Percentiles rank a stretch among this genome's conserved stretches.
These are phyloP conservation scores for Arabidopsis arenosa DNA, from an alignment of 345 rosid genomes.

Conservation along the genomic window DNA sequence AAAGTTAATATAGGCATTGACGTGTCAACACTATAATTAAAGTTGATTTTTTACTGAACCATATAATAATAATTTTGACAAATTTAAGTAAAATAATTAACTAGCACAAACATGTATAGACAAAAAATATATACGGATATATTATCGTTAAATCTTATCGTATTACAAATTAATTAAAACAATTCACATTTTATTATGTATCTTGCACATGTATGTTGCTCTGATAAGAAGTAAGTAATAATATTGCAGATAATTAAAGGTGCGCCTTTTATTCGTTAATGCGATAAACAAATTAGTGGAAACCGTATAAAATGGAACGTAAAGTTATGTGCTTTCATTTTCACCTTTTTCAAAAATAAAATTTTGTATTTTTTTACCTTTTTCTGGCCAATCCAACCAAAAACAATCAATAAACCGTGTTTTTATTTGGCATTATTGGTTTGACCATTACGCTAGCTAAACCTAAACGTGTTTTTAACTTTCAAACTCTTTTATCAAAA, in stretches of 20 bases:
- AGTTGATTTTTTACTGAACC: not conserved
- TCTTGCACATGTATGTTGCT: not conserved
- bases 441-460: conserved; percentile 20
- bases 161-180: too few relatives aligned
- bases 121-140: too few relatives aligned
- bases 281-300: not conserved
- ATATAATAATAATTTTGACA: not conserved
- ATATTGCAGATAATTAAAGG: conserved; percentile 11
- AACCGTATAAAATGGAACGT: conserved; percentile 31
- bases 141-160: too few relatives aligned
- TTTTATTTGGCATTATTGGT: conserved; percentile 29
- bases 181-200: not conserved
- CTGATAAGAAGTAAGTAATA: not conserved
- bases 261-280: conserved; percentile 22
- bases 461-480: conserved; percentile 15
- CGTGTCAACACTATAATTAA: conserved; percentile 9
- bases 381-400: conserved; percentile 15
- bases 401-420: not conserved
- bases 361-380: too few relatives aligned
- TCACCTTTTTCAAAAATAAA: not conserved
- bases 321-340: conserved; percentile 37
- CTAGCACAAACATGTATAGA: too few relatives aligned
- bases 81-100: not conserved
- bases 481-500: not conserved
- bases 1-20: conserved; percentile 17